Evolutionary conservation across 106 monocot species (phyloP).

Genomic region (Dendrobium nobile): DNA sequence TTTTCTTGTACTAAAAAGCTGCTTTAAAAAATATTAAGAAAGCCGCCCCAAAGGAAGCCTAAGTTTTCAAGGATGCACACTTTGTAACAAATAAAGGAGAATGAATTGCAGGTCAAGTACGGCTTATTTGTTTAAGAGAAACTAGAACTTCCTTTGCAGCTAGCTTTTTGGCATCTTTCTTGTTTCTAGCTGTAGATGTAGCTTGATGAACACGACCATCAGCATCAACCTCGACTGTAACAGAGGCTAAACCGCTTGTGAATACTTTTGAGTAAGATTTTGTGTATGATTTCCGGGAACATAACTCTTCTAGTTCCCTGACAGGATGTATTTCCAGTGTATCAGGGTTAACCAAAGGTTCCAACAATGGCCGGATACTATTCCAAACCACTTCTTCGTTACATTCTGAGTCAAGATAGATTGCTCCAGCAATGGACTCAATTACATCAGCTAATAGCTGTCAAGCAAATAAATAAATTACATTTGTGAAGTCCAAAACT

Average conservation of each 20-base stretch:
- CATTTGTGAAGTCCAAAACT: too few relatives aligned
- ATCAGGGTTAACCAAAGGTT: constrained; percentile 53
- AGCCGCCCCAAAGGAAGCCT: too few relatives aligned
- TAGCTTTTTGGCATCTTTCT: constrained; percentile 23
- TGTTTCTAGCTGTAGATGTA: constrained; percentile 18
- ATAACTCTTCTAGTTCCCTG: constrained; percentile 44
- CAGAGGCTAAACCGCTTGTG: constrained; percentile 17
- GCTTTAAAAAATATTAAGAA: too few relatives aligned
- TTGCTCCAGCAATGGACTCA: constrained; percentile 61
- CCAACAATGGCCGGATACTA: constrained; percentile 45
- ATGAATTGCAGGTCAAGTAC: too few relatives aligned
- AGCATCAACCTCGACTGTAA: constrained; percentile 25
- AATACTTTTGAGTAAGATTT: background rate
- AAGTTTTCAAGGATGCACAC: too few relatives aligned
- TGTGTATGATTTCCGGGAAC: constrained; percentile 19
- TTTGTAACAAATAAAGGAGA: too few relatives aligned
- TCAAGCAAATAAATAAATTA: background rate
- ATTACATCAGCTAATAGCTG: constrained; percentile 72
- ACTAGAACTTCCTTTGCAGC: constrained; percentile 27
- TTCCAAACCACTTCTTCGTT: constrained; percentile 46
- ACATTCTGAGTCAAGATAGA: constrained; percentile 44
- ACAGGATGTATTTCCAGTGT: constrained; percentile 50
- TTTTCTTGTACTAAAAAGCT: too few relatives aligned
- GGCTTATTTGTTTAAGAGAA: constrained; percentile 6
- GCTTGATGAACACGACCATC: constrained; percentile 13